Percentiles rank a stretch among this genome's conserved stretches.
These are phyloP conservation scores for Chaetomium sp. DNA, from an alignment of 2,329 filamentous ascomycete genomes.

Conservation along the genomic window DNA sequence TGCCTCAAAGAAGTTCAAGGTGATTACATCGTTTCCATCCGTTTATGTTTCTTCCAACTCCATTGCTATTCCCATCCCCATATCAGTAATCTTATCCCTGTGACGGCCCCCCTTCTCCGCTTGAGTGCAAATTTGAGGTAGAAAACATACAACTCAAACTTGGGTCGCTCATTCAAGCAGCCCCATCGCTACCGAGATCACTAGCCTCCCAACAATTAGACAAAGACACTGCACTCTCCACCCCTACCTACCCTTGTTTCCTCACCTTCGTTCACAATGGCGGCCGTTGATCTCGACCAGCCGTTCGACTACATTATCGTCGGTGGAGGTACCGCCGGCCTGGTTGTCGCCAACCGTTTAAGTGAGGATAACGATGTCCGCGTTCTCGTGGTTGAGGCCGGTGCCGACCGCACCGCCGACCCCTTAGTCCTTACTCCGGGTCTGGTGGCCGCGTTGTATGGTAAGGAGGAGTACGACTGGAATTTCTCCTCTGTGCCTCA, in stretches of 20 bases:
- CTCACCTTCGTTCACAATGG: constrained; percentile 5
- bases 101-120: too few species aligned
- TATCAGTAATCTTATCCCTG: too few species aligned
- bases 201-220: too few species aligned
- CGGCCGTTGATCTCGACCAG: constrained; percentile 13
- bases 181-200: too few species aligned
- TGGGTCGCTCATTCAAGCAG: neutral
- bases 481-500: constrained; percentile 33
- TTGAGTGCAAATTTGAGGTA: too few species aligned
- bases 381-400: constrained; percentile 37
- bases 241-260: neutral
- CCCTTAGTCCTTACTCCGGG: constrained; percentile 34
- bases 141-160: too few species aligned
- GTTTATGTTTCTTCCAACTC: too few species aligned
- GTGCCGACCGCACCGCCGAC: constrained; percentile 29
- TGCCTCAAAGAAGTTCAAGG: too few species aligned
- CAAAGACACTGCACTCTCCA: neutral
- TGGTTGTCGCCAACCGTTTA: constrained; percentile 40
- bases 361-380: constrained; percentile 30
- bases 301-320: constrained; percentile 42
- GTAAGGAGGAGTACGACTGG: constrained; percentile 36
- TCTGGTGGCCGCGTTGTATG: constrained; percentile 28
- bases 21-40: too few species aligned
- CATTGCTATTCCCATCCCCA: too few species aligned
- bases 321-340: constrained; percentile 46